Base-by-base conservation (phyloP, 1,284 basidiomycete genomes). In the Meripilus lineatus region DNA sequence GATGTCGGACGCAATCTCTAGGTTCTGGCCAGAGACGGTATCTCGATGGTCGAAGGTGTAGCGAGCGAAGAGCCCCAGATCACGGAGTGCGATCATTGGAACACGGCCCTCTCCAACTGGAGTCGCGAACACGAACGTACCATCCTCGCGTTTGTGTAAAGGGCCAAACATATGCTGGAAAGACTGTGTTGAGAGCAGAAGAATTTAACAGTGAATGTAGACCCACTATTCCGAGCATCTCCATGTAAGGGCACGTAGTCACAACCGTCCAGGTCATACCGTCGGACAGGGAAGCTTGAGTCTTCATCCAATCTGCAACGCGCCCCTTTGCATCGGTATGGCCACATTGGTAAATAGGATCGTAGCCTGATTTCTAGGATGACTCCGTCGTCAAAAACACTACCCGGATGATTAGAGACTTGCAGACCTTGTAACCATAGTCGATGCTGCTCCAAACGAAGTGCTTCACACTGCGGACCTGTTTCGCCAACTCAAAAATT, bases 41-140 rank as follows among this genome's bases (percentile, higher is more conserved):
- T 42, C 52, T n/a, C 67, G 68, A 48, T 72, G 56, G 52, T 71
- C 68, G 46, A 73, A 68, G 1, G 66, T 65, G 51, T 69, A 72
- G 26, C 70, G 63, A 13, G 64, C 67, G 62, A 68, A 74, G 61
- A 64, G 72, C 25, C 66, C 72, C 22, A 74, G 51, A 49, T 74
- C 72, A n/a, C 54, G 20, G 13, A 48, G 38, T 14, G 47, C 44
- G 38, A 57, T 56, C 46, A 58, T 46, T 10, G 56, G 53, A 20
- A 54, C 46, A 23, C 45, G 42, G 7, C 51, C 55, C 10, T 54
- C 28, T 3, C 48, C 56, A 18, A 54, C 40, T 13, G 50, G 50
- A 14, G 48, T 42, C 5, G 47, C 50, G 45, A 58, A 58, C 10
- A 48, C 47, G 33, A 53, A 15, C 40, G 69, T 69, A 3, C 70